Evolutionary conservation across 352 stramenopile genomes (phyloP), one percentile per base, ranked within the genome.

Genomic region (Blastocystis sp.): DNA sequence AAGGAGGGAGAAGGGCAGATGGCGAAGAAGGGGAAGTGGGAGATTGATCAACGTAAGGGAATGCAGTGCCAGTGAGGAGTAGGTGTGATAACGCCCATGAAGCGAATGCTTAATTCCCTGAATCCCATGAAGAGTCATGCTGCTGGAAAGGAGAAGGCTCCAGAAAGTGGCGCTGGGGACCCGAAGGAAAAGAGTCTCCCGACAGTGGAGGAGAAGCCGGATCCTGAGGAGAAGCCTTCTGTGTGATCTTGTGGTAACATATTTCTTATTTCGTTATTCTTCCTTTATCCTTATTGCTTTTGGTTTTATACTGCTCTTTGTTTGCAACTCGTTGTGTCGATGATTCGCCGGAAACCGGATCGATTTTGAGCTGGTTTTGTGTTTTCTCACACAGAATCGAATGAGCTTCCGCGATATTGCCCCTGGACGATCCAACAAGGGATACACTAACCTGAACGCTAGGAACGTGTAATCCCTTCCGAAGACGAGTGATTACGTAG

Each of bases 341-440:
- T 57, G 48, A 57, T 7, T 17, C 48, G 14, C 6, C 48, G 48
- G 48, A 14, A 57, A 14, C 48, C 6, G 48, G 48, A 57, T 57
- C 48, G 6, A 57, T 57, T 57, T 57, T 57, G 48, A 57, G 14
- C 38, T 71, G 64, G 28, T 40, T 71, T 40, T 42, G 21, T 71
- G n/a, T 71, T 14, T 52, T 71, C 38, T 71, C 21, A 17, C 17
- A 52, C 64, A 21, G 24, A 71, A 40, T 71, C 38, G 19, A 1
- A 84, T 84, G 74, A 84, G 74, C 43, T 84, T 84, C 34, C 74
- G 74, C 65, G 74, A 84, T 34, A 68, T 84, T 64, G 21, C 45
- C 45, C 4, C 74, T 68, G 71, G 71, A 45, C 45, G 60, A 63
- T 68, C 45, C 4, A 68, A 68, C 42, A 74, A 74, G 34, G 64